Conservation (phyloP, 108 stramenopile species). For the Nitzschia sp. region DNA sequence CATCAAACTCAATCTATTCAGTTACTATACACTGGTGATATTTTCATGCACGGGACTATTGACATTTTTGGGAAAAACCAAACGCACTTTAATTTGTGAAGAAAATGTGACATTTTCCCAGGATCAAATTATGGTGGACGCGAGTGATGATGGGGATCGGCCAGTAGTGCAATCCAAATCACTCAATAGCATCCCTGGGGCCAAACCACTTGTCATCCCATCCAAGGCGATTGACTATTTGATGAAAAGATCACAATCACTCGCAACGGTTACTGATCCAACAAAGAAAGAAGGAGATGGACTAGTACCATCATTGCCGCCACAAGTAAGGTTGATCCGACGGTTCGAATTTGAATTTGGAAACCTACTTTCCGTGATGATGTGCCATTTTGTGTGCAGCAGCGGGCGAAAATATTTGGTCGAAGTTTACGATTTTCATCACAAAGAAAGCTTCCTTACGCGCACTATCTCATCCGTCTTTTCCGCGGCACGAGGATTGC, state of each 20-base stretch:
- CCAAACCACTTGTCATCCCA: background rate
- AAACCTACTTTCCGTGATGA: background rate
- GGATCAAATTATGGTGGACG: background rate
- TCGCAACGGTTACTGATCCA: background rate
- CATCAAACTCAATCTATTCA: background rate
- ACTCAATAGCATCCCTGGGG: background rate
- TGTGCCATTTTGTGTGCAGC: constrained; percentile 6
- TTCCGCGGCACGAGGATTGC: background rate
- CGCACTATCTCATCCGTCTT: background rate
- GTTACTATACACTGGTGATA: constrained; percentile 1
- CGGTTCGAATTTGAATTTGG: constrained; percentile 11
- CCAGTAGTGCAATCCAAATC: constrained; percentile 1
- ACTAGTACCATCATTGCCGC: background rate
- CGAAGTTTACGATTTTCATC: constrained; percentile 5
- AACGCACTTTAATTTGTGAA: background rate
- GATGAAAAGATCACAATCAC: background rate
- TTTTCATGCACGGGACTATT: background rate
- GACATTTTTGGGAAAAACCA: constrained; percentile 4
- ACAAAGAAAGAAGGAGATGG: background rate
- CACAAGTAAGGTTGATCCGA: constrained; percentile 6
- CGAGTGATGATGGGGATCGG: background rate
- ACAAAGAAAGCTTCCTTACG: background rate
- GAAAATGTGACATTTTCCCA: background rate
- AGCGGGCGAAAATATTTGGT: constrained; percentile 1
- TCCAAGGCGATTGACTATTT: background rate